Percentiles rank a stretch among this genome's conserved stretches.
Conservation (phyloP, 805 yeast genomes). For the Zygotorulaspora sp. region DNA sequence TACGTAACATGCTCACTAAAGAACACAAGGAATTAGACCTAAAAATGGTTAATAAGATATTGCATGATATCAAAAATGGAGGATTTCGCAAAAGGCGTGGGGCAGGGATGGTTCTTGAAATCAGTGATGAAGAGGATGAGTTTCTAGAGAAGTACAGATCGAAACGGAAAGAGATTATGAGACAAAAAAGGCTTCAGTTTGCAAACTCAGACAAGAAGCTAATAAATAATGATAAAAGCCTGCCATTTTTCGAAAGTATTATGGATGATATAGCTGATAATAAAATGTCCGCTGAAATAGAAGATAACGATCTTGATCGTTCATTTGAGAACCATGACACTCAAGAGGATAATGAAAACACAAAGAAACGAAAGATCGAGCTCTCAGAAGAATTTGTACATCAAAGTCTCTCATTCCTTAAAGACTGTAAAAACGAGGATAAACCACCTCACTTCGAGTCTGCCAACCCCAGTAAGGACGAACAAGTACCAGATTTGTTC, state of each 20-base stretch:
- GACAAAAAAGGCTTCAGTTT: slow-evolving; percentile 42
- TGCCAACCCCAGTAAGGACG: slow-evolving; percentile 26
- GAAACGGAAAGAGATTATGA: slow-evolving; percentile 46
- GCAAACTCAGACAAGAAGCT: slow-evolving; percentile 42
- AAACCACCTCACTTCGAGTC: slow-evolving; percentile 5
- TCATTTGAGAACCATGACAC: slow-evolving; percentile 26
- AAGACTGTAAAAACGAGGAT: slow-evolving; percentile 31
- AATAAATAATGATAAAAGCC: slow-evolving; percentile 51
- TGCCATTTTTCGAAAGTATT: slow-evolving; percentile 64
- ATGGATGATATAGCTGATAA: slow-evolving; percentile 43
- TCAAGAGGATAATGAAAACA: slow-evolving; percentile 29
- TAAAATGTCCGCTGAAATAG: slow-evolving; percentile 28
- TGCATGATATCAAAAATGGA: slow-evolving; percentile 69
- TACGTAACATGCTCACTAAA: slow-evolving; percentile 53
- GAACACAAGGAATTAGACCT: slow-evolving; percentile 61
- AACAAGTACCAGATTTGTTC: slow-evolving; percentile 42
- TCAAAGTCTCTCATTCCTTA: slow-evolving; percentile 50
- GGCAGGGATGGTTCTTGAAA: slow-evolving; percentile 53
- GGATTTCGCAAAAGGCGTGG: slow-evolving; percentile 57
- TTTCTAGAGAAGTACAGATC: slow-evolving; percentile 36
- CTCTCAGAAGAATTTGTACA: slow-evolving; percentile 54
- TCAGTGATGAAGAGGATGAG: slow-evolving; percentile 74
- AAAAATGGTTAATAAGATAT: slow-evolving; percentile 57
- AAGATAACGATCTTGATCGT: slow-evolving; percentile 17
- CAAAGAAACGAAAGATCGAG: slow-evolving; percentile 36